These are phyloP conservation scores for Talaromyces sp. DNA, from an alignment of 2,329 filamentous ascomycete species.

Conservation along the genomic window DNA sequence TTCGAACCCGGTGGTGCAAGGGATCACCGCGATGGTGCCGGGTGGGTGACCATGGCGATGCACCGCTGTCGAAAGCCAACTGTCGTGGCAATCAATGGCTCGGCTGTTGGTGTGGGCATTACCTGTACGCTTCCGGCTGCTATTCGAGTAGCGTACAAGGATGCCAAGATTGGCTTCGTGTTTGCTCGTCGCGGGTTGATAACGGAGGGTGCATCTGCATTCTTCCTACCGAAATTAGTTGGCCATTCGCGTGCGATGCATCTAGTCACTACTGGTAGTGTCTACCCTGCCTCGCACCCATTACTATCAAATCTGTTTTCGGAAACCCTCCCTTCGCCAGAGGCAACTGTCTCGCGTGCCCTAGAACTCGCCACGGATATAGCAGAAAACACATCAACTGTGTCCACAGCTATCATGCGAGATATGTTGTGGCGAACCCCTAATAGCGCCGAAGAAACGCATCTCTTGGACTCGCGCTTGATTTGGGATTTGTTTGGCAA, in stretches of 20 bases:
- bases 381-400: constrained; percentile 61
- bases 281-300: constrained; percentile 51
- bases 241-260: constrained; percentile 39
- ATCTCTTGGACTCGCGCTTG: constrained; percentile 59
- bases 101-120: constrained; percentile 57
- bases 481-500: constrained; percentile 40
- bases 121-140: constrained; percentile 58
- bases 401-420: constrained; percentile 65
- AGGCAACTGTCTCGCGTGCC: constrained; percentile 62
- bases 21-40: constrained; percentile 12
- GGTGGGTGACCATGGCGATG: constrained; percentile 45
- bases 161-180: constrained; percentile 69
- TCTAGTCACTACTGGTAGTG: constrained; percentile 59
- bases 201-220: constrained; percentile 69
- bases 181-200: constrained; percentile 67
- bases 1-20: neutral
- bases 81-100: constrained; percentile 55
- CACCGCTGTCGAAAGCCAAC: constrained; percentile 56
- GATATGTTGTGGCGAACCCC: constrained; percentile 62
- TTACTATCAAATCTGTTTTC: constrained; percentile 63
- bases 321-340: constrained; percentile 57
- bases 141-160: constrained; percentile 54
- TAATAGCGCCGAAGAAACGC: constrained; percentile 63
- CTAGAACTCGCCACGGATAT: constrained; percentile 66
- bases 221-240: constrained; percentile 68